Evolutionary conservation across 2,329 filamentous ascomycete genomes (phyloP), one percentile per base, ranked within the genome.

Genomic region (Plectosphaerella sp.): DNA sequence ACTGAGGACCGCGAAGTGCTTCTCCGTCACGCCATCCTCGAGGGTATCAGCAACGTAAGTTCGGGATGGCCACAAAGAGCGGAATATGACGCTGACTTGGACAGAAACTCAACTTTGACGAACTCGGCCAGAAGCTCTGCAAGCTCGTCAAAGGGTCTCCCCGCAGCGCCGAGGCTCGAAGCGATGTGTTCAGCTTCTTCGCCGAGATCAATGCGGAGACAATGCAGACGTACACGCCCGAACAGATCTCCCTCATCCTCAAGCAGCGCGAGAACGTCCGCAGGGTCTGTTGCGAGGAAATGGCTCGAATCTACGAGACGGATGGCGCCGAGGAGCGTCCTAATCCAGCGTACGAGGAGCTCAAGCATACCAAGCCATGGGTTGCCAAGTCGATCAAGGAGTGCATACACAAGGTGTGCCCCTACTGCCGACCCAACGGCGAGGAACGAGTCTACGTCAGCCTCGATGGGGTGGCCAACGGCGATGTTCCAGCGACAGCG

Each of bases 1-100:
- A 80, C 77, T 12, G 82, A 89, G 63, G 88, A 91, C 59, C 72
- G 71, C 11, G 74, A 80, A 28, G 62, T 62, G 20, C 54, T 64
- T 53, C 62, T 58, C 20, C 58, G 64, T 45, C 68, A 72, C 47
- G 59, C 70, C 46, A 64, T 67, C 9, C 22, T 25, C 33, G 45
- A 64, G 68, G 22, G 69, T 12, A 9, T 33, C 69, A 50, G 48
- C 39, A 60, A 51, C 56, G 63, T 54, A 57, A 61, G 54, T 49
- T 51, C 37, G 11, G 4, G 28, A 9, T 33, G 28, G 8, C 11
- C 2, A 28, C 46, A 42, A 20, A 35, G 49, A 46, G 62, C 36
- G 41, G 41, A n/a, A 20, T 14, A 50, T 24, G 12, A 25, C 58
- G 59, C 55, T 60, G 25, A 59, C 18, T 47, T 58, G 8, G 18